These are phyloP conservation scores for Geotrichum histeridarum DNA, from an alignment of 1,139 yeast genomes.

Conservation along the genomic window DNA sequence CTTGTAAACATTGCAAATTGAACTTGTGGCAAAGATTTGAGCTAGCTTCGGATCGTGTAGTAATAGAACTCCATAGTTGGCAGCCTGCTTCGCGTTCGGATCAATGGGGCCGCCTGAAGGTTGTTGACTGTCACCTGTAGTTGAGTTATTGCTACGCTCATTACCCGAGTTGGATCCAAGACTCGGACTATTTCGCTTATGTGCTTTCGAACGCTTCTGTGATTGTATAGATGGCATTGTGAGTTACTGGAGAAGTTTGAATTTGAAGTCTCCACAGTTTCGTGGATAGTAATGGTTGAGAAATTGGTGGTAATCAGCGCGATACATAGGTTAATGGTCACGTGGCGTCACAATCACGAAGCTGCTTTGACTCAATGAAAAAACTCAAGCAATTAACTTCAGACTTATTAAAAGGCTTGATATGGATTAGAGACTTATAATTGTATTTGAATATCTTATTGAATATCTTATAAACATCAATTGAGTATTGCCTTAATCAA, in stretches of 20 bases:
- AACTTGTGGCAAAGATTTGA: conserved; percentile 65
- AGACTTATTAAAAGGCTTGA: no score
- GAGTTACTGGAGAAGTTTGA: background rate
- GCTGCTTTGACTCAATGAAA: no score
- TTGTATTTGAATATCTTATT: no score
- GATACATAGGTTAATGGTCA: no score
- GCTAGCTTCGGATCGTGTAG: conserved; percentile 79
- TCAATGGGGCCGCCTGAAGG: conserved; percentile 17
- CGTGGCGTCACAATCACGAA: no score
- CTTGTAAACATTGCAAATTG: conserved; percentile 78
- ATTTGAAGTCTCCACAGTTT: no score
- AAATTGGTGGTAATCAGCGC: no score
- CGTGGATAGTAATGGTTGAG: no score
- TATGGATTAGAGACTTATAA: no score
- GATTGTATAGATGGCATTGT: conserved; percentile 9
- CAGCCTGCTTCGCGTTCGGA: conserved; percentile 27
- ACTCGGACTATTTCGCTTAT: background rate
- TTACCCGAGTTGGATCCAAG: conserved; percentile 1
- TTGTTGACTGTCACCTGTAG: conserved; percentile 1
- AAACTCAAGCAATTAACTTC: no score
- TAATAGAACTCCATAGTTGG: conserved; percentile 75
- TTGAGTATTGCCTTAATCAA: background rate
- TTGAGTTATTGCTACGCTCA: conserved; percentile 3
- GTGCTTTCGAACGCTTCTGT: background rate
- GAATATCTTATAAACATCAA: no score